Evolutionary conservation across 495 filamentous ascomycete genomes (phyloP), one percentile per base, ranked within the genome.

Genomic region (Hyaloscypha bicolor): DNA sequence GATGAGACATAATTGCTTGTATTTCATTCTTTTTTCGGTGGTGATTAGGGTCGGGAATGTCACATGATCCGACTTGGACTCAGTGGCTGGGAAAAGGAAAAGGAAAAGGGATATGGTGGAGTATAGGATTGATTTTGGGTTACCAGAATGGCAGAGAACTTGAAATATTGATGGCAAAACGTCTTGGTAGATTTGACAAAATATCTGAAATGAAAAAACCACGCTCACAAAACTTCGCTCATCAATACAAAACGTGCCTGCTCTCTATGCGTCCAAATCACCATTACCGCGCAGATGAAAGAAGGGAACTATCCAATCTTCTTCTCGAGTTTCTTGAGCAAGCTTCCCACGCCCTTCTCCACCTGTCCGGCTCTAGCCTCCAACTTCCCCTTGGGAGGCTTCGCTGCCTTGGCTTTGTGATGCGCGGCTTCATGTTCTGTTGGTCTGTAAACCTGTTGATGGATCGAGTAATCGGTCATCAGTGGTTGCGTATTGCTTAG

Each of bases 291-390:
- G 19, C 16, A 37, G 19, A 39, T 25, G 25, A 29, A 30, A 51
- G 31, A 33, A 29, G 9, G 42, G 57, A 32, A 67, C 62, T 66
- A 74, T 22, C 72, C 90, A 76, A 94, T 86, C 74, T 86, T 90
- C 85, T 95, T 95, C 82, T 97, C 93, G 73, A 97, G 81, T 79
- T 87, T 93, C 87, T 93, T 96, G 72, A 97, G 80, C 76, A 96
- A 89, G 42, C 89, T 83, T 65, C 90, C 89, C 16, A 96, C 87
- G 3, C 90, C 88, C 76, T 87, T 90, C 79, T 97, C 93, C 58
- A 95, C 69, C 70, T 83, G 81, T 2, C 82, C 84, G n/a, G 89
- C 88, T 55, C 83, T 79, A 61, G 90, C 85, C 70, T 94, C 93
- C 30, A 96, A 72, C 73, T 82, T 90, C 21, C 84, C 66, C 51